phyloP scores from a whole-genome alignment of 441 rosid species.

The Pelargonium citronellum region DNA sequence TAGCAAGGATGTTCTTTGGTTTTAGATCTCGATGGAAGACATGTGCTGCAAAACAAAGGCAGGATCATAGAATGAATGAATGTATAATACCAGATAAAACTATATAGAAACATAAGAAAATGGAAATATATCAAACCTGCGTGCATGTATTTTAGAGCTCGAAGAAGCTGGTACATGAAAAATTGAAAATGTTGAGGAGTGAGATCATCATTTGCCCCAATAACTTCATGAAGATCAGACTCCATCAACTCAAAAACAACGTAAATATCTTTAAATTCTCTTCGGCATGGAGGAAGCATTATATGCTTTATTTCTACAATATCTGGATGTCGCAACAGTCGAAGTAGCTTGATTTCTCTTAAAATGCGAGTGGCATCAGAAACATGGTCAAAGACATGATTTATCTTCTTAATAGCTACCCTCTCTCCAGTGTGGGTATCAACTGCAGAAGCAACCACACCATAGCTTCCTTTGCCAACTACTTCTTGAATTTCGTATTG shows the following conservation, averaged over 20 bases:
- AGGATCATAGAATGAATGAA: background rate
- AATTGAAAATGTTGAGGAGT: constrained; percentile 94
- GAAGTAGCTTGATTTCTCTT: constrained; percentile 85
- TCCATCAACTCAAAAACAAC: constrained; percentile 96
- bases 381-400: constrained; percentile 92
- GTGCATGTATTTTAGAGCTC: constrained; percentile 82
- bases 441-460: constrained; percentile 86
- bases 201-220: constrained; percentile 86
- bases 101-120: background rate
- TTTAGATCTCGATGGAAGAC: constrained; percentile 83
- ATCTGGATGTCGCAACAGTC: constrained; percentile 87
- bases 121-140: constrained; percentile 46
- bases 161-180: constrained; percentile 94
- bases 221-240: constrained; percentile 94
- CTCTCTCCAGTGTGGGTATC: constrained; percentile 74
- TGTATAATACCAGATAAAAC: background rate
- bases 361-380: constrained; percentile 93
- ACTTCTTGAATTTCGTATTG: constrained; percentile 85
- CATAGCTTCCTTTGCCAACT: constrained; percentile 92
- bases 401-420: constrained; percentile 92
- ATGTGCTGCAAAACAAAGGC: constrained; percentile 53
- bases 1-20: constrained; percentile 58
- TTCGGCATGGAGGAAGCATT: constrained; percentile 90
- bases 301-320: constrained; percentile 86
- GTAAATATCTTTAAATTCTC: constrained; percentile 85